Conservation (phyloP, 1,139 yeast genomes). For the Suhomyces choctaworum region DNA sequence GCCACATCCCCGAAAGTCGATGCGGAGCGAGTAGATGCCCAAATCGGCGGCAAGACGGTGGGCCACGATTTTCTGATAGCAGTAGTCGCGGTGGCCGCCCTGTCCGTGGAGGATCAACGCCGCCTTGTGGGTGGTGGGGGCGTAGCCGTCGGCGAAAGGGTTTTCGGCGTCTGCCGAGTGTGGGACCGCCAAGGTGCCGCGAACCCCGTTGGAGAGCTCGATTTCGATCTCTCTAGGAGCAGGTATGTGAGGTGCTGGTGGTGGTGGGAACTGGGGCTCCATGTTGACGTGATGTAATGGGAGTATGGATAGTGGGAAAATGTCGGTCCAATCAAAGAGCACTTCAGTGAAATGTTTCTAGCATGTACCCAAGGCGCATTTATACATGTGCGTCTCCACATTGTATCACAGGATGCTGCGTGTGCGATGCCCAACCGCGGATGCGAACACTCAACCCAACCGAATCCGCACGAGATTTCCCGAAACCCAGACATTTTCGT, state of each 20-base stretch:
- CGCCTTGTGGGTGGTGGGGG: constrained; percentile 42
- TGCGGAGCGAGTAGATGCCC: constrained; percentile 67
- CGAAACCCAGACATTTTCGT: too few species aligned
- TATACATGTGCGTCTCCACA: too few species aligned
- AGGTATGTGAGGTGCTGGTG: constrained; percentile 5
- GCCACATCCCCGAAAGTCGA: constrained; percentile 89
- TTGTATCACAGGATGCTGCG: too few species aligned
- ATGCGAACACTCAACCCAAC: too few species aligned
- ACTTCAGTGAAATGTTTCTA: too few species aligned
- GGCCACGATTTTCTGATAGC: constrained; percentile 69
- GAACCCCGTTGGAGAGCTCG: constrained; percentile 36
- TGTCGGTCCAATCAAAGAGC: too few species aligned
- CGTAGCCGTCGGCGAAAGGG: constrained; percentile 27
- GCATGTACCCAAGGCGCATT: too few species aligned
- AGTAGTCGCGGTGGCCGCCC: constrained; percentile 80
- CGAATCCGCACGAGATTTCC: too few species aligned
- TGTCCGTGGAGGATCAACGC: constrained; percentile 67
- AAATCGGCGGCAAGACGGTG: constrained; percentile 54
- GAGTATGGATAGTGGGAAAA: too few species aligned
- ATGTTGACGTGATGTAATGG: too few species aligned
- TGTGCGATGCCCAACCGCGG: too few species aligned
- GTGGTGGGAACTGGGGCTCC: constrained; percentile 4
- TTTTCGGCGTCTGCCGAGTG: constrained; percentile 29
- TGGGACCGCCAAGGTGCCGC: constrained; percentile 44
- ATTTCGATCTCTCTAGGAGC: constrained; percentile 40